A percentile compares a stretch with the other conserved stretches of the same genome.
phyloP scores from a whole-genome alignment of 2,329 filamentous ascomycete species.

The Cladosporium halotolerans region DNA sequence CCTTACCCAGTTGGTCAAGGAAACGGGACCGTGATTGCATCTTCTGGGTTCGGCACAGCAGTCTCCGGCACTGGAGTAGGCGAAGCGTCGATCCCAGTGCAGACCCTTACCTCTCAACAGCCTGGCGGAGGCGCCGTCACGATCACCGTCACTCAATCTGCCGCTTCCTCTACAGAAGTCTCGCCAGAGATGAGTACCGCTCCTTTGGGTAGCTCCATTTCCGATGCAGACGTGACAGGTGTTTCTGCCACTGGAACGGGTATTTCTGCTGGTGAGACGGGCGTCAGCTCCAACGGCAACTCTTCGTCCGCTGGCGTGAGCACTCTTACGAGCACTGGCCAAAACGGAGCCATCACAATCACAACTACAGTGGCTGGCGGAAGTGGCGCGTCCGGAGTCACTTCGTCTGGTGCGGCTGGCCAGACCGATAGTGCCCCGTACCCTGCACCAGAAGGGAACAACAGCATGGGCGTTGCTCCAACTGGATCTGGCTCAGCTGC shows the following conservation, averaged over 20 bases:
- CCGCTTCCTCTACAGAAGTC: background rate
- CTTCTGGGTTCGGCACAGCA: slow-evolving; percentile 4
- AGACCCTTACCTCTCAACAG: background rate
- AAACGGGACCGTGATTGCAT: slow-evolving; percentile 1
- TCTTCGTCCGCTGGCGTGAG: background rate
- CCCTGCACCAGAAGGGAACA: slow-evolving; percentile 1
- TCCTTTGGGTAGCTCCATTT: background rate
- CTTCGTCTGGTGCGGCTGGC: background rate
- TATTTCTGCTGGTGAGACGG: background rate
- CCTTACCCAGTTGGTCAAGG: slow-evolving; percentile 3
- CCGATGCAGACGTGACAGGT: background rate
- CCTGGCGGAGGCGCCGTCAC: background rate
- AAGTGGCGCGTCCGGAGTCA: too few species aligned
- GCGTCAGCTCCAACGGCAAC: background rate
- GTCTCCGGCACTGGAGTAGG: background rate
- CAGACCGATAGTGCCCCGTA: background rate
- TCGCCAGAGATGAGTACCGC: background rate
- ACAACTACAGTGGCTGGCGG: too few species aligned
- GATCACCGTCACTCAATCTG: background rate
- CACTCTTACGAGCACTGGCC: background rate
- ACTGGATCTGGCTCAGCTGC: background rate
- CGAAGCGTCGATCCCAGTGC: background rate
- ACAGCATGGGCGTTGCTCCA: background rate
- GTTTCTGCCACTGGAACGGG: background rate
- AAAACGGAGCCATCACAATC: background rate